Conservation (phyloP, 352 stramenopile genomes). For the Phytophthora pluvialis region DNA sequence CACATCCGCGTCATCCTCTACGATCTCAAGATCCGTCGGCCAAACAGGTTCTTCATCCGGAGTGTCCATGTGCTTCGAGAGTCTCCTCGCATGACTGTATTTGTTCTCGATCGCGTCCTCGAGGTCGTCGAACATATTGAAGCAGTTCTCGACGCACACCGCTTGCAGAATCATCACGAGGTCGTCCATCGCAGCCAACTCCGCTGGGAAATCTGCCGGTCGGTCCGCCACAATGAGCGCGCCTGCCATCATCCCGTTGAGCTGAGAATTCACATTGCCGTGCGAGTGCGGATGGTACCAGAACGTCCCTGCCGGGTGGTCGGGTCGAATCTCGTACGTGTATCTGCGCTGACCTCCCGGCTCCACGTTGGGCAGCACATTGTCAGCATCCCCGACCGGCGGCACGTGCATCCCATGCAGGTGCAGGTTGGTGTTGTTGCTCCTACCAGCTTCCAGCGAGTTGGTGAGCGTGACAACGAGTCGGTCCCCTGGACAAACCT, state of each 20-base stretch:
- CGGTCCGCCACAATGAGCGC: slow-evolving; percentile 70
- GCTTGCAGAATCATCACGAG: slow-evolving; percentile 71
- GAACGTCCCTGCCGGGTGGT: slow-evolving; percentile 79
- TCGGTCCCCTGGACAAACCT: slow-evolving; percentile 71
- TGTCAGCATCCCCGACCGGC: slow-evolving; percentile 56
- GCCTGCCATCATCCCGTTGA: slow-evolving; percentile 79
- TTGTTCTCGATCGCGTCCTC: slow-evolving; percentile 66
- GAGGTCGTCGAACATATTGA: slow-evolving; percentile 64
- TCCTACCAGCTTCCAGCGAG: slow-evolving; percentile 46
- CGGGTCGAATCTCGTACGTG: slow-evolving; percentile 67
- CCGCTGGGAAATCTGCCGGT: slow-evolving; percentile 51
- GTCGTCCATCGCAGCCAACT: slow-evolving; percentile 68
- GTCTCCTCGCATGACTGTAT: slow-evolving; percentile 31
- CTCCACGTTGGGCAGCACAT: slow-evolving; percentile 63
- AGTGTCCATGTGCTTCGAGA: slow-evolving; percentile 27
- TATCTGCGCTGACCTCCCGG: slow-evolving; percentile 57
- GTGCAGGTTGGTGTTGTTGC: slow-evolving; percentile 77
- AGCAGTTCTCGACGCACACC: slow-evolving; percentile 74
- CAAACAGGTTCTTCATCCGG: slow-evolving; percentile 22
- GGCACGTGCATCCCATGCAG: slow-evolving; percentile 79
- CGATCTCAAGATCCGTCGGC: slow-evolving; percentile 37
- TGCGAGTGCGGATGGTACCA: slow-evolving; percentile 85
- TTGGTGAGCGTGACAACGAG: slow-evolving; percentile 70
- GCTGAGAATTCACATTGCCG: slow-evolving; percentile 78
- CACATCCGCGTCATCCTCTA: slow-evolving; percentile 43